Evolutionary conservation across 2,329 filamentous ascomycete genomes (phyloP).

Genomic region (Talaromyces albobiverticillius): DNA sequence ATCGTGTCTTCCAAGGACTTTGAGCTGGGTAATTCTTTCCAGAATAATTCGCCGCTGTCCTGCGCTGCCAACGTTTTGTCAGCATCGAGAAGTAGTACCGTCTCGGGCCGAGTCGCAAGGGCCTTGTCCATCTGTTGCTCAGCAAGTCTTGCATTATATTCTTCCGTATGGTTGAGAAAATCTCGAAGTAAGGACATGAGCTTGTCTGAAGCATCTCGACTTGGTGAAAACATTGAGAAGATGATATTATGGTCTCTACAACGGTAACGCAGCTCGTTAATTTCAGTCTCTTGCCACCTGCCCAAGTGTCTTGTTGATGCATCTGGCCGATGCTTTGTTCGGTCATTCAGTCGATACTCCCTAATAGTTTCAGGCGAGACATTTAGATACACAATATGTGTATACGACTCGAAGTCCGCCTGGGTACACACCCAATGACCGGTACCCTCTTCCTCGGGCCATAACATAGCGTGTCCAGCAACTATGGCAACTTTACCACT

Average conservation of each 20-base stretch:
- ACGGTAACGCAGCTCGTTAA: conserved; percentile 37
- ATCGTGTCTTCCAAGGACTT: conserved; percentile 4
- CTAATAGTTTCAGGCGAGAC: conserved; percentile 35
- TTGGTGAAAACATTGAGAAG: conserved; percentile 37
- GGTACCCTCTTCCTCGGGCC: conserved; percentile 33
- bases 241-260: conserved; percentile 49
- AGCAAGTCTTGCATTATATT: conserved; percentile 18
- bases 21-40: conserved; percentile 14
- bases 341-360: conserved; percentile 40
- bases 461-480: conserved; percentile 57
- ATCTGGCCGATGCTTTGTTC: conserved; percentile 30
- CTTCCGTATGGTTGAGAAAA: conserved; percentile 6
- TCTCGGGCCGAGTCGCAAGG: conserved; percentile 34
- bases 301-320: conserved; percentile 38
- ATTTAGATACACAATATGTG: conserved; percentile 59
- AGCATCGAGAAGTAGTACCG: conserved; percentile 56
- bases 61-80: conserved; percentile 54
- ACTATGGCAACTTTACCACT: conserved; percentile 46
- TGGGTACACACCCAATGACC: conserved; percentile 40
- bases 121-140: conserved; percentile 32
- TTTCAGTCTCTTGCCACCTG: conserved; percentile 51
- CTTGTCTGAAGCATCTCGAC: neutral
- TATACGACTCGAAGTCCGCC: conserved; percentile 49
- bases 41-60: conserved; percentile 17
- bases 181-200: conserved; percentile 16